phyloP scores from a whole-genome alignment of 805 yeast species.

The fission yeast (Schizosaccharomyces pombe) region DNA sequence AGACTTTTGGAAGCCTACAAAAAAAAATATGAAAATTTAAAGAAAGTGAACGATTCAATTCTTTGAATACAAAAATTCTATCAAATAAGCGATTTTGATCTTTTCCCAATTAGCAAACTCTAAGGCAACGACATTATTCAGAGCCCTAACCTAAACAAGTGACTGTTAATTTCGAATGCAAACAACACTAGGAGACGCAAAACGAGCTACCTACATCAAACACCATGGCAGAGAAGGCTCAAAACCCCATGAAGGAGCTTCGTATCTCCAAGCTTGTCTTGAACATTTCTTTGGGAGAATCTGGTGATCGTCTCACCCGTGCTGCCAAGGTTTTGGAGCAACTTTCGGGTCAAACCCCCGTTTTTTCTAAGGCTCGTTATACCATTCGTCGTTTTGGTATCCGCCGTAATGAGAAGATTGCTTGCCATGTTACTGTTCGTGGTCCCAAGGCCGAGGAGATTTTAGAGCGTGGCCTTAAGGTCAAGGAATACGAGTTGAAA shows the following conservation, averaged over 20 bases:
- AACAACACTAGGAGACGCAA: neutral
- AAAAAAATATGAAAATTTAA: too few relatives aligned
- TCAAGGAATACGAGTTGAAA: conserved; percentile 94
- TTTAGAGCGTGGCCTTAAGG: conserved; percentile 98
- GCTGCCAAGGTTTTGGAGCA: conserved; percentile 99
- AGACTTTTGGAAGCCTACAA: too few relatives aligned
- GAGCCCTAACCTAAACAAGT: neutral
- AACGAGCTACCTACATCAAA: neutral
- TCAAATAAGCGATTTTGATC: too few relatives aligned
- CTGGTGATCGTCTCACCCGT: conserved; percentile 99
- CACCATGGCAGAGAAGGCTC: conserved; percentile 12
- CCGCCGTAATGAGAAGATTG: conserved; percentile 99
- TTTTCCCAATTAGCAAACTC: too few relatives aligned
- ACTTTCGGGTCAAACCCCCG: conserved; percentile 99
- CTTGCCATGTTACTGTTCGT: conserved; percentile 97
- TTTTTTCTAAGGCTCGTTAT: conserved; percentile 98
- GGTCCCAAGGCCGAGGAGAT: conserved; percentile 99
- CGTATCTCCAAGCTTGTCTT: conserved; percentile 97
- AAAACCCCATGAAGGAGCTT: conserved; percentile 93
- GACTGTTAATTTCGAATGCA: neutral
- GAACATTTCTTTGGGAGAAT: conserved; percentile 99
- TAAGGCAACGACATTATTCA: neutral
- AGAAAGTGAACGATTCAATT: too few relatives aligned
- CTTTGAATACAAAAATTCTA: too few relatives aligned
- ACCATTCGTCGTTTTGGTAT: conserved; percentile 99